Evolutionary conservation across 148 eudicot species (phyloP).

Genomic region (Fagopyrum tataricum): DNA sequence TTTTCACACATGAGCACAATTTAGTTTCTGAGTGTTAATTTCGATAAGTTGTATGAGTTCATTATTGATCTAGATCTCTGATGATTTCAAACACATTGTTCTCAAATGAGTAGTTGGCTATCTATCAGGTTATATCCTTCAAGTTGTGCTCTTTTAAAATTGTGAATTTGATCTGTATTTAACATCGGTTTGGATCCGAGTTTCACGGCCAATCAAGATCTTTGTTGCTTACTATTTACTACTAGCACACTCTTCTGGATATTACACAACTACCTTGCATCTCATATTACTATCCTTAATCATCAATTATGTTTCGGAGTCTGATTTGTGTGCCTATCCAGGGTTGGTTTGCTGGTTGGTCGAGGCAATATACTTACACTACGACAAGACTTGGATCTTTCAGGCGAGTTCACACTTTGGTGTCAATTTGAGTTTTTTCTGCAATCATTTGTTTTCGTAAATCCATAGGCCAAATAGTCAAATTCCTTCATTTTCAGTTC

Average conservation of each 20-base stretch:
- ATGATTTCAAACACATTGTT: background rate
- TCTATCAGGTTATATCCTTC: no score
- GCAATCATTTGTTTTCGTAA: background rate
- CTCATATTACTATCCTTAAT: no score
- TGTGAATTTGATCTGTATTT: background rate
- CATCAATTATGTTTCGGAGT: no score
- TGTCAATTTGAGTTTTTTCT: background rate
- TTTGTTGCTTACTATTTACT: background rate
- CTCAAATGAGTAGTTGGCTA: background rate
- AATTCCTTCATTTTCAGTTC: no score
- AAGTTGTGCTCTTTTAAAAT: background rate
- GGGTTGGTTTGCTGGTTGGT: constrained; percentile 59
- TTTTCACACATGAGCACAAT: no score
- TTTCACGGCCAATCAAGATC: background rate
- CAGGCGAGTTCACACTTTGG: constrained; percentile 25
- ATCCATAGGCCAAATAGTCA: no score
- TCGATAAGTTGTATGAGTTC: background rate
- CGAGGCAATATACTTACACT: constrained; percentile 57
- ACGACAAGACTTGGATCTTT: constrained; percentile 55
- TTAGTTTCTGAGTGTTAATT: no score
- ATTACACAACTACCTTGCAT: no score
- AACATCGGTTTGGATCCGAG: background rate
- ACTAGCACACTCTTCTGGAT: background rate
- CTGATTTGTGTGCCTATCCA: constrained; percentile 11
- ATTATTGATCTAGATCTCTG: background rate